Percentiles rank a stretch among this genome's conserved stretches.
Evolutionary conservation across 2,329 filamentous ascomycete genomes (phyloP).

Genomic region (Hypoxylon sp.): DNA sequence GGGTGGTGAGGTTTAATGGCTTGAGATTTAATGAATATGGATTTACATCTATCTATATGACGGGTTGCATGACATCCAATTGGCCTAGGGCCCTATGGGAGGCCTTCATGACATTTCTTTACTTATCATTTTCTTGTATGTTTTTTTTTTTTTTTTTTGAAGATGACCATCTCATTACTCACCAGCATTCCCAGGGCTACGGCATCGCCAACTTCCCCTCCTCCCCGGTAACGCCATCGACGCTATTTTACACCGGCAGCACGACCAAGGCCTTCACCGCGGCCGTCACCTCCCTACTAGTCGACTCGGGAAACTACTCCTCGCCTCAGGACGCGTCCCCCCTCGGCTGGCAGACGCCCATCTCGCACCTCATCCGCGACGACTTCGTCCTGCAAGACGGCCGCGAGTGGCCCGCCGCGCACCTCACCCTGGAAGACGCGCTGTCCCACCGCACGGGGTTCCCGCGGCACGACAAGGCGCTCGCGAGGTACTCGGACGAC

Average conservation of each 20-base stretch:
- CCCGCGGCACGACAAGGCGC: conserved; percentile 56
- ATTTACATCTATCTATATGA: background rate
- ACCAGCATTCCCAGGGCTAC: conserved; percentile 54
- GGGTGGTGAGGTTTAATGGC: background rate
- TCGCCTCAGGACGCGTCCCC: conserved; percentile 21
- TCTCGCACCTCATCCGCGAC: conserved; percentile 59
- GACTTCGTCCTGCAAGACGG: conserved; percentile 60
- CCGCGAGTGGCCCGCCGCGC: conserved; percentile 55
- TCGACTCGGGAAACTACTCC: conserved; percentile 56
- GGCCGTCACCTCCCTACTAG: conserved; percentile 60
- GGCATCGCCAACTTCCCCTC: conserved; percentile 55
- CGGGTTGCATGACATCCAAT: background rate
- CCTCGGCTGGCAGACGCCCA: conserved; percentile 60
- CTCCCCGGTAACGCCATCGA: conserved; percentile 57
- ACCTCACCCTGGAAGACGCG: conserved; percentile 65
- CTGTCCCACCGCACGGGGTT: conserved; percentile 64
- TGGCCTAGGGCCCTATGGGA: background rate
- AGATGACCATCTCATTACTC: conserved; percentile 19
- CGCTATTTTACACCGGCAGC: conserved; percentile 65
- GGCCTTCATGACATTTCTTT: background rate
- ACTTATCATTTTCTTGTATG: too few relatives aligned
- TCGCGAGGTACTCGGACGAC: conserved; percentile 48
- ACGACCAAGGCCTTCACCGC: conserved; percentile 68
- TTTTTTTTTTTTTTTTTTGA: background rate
- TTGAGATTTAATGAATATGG: background rate